Conservation (phyloP, 768 basidiomycete genomes). For the Glaciozyma antarctica region DNA sequence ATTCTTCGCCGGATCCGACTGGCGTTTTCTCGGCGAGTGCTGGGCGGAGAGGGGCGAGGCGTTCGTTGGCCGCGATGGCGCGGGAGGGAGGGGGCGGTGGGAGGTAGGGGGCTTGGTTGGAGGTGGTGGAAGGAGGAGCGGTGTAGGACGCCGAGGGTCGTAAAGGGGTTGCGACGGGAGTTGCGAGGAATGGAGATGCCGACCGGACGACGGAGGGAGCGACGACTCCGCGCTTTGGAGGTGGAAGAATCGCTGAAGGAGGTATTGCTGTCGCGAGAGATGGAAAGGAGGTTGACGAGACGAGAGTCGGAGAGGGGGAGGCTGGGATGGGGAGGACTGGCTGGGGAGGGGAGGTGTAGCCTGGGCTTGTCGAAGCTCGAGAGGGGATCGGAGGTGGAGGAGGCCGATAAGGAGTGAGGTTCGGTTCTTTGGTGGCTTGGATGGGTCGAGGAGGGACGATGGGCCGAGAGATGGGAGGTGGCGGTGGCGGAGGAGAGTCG, state of each 20-base stretch:
- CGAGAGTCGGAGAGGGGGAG: background rate
- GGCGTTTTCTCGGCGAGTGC: background rate
- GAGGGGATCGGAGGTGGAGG: conserved; percentile 1
- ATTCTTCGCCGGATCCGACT: background rate
- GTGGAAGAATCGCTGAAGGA: background rate
- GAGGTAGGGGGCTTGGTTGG: conserved; percentile 2
- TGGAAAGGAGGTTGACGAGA: background rate
- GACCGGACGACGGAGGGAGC: background rate
- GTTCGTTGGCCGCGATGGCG: background rate
- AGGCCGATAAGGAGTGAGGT: background rate
- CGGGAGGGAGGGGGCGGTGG: conserved; percentile 29
- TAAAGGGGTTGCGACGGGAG: background rate
- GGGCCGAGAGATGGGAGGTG: background rate
- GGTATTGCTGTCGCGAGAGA: too few species aligned
- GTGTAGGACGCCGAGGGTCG: background rate
- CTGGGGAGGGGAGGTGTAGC: background rate
- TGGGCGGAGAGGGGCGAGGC: conserved; percentile 9
- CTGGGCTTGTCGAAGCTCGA: background rate
- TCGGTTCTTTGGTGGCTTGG: background rate
- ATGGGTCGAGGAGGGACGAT: conserved; percentile 18
- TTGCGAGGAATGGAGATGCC: background rate
- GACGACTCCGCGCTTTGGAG: background rate
- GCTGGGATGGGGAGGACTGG: background rate
- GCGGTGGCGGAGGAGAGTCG: background rate
- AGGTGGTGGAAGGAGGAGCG: background rate